Conservation (phyloP, 2,329 filamentous ascomycete species). For the Aureobasidium mangrovei region DNA sequence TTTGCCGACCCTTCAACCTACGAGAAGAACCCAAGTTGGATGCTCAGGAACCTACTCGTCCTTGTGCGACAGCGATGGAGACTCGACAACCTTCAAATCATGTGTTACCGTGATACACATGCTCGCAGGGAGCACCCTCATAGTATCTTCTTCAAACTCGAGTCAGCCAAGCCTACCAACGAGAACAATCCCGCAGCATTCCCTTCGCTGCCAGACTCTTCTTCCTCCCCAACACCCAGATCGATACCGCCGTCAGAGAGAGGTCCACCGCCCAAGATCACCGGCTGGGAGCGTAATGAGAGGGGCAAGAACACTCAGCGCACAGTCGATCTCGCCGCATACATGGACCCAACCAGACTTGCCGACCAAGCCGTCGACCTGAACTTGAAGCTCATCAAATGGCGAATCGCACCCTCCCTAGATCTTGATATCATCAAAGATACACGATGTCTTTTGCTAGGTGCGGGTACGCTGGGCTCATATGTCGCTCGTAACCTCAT, state of each 20-base stretch:
- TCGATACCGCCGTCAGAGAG: slow-evolving; percentile 12
- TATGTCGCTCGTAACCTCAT: slow-evolving; percentile 88
- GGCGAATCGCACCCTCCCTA: slow-evolving; percentile 83
- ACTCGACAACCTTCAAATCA: slow-evolving; percentile 66
- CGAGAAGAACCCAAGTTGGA: slow-evolving; percentile 79
- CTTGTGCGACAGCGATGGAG: slow-evolving; percentile 76
- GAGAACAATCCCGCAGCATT: slow-evolving; percentile 16
- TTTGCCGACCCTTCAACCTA: slow-evolving; percentile 95
- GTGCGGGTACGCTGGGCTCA: slow-evolving; percentile 85
- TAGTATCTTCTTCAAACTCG: slow-evolving; percentile 66
- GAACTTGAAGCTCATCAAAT: slow-evolving; percentile 97
- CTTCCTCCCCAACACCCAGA: slow-evolving; percentile 20
- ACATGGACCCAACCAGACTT: slow-evolving; percentile 81
- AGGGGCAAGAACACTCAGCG: slow-evolving; percentile 69
- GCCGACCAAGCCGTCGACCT: slow-evolving; percentile 93
- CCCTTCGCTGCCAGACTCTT: slow-evolving; percentile 11
- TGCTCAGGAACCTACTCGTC: slow-evolving; percentile 78
- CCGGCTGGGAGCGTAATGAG: slow-evolving; percentile 85
- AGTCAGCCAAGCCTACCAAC: slow-evolving; percentile 24
- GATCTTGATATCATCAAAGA: slow-evolving; percentile 82
- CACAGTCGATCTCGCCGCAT: slow-evolving; percentile 75
- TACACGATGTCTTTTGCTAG: slow-evolving; percentile 81
- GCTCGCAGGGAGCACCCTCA: slow-evolving; percentile 67
- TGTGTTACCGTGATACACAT: slow-evolving; percentile 85
- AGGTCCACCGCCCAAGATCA: slow-evolving; percentile 62